Conservation (phyloP, 139 green algal species). For the Nannochloris sp. region DNA sequence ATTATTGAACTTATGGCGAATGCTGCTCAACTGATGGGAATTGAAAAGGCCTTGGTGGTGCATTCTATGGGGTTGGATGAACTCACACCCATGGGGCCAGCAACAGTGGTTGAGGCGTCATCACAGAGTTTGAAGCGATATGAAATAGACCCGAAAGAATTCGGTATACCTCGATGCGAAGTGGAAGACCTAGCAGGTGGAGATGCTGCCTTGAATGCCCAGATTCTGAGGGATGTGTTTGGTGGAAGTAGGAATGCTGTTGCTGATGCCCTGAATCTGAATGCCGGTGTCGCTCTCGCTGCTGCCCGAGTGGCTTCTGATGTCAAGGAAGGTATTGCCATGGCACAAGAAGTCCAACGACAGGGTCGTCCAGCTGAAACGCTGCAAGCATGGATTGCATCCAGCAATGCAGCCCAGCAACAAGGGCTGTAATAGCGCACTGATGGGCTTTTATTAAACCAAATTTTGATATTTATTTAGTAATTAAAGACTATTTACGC, state of each 20-base stretch:
- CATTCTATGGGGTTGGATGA: conserved; percentile 93
- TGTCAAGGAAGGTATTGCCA: conserved; percentile 75
- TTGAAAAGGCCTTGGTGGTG: conserved; percentile 87
- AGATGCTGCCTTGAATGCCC: conserved; percentile 78
- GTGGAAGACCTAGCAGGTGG: conserved; percentile 88
- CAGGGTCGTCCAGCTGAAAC: conserved; percentile 40
- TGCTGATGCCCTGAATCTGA: conserved; percentile 86
- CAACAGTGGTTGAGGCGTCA: conserved; percentile 83
- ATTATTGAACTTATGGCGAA: conserved; percentile 78
- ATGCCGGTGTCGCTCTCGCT: conserved; percentile 84
- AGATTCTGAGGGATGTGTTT: conserved; percentile 85
- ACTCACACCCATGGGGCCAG: conserved; percentile 88
- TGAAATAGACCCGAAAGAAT: conserved; percentile 61
- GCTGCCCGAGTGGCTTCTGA: conserved; percentile 53
- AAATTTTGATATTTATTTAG: no score
- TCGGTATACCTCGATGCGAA: conserved; percentile 82
- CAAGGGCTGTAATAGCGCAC: neutral
- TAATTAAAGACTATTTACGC: no score
- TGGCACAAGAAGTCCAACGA: conserved; percentile 58
- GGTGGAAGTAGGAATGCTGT: conserved; percentile 70
- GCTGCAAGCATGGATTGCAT: conserved; percentile 42
- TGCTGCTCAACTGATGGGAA: conserved; percentile 65
- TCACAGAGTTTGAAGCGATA: conserved; percentile 32
- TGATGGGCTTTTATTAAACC: no score
- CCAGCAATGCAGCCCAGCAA: conserved; percentile 28